These are phyloP conservation scores for Penicillium psychrofluorescens DNA, from an alignment of 495 filamentous ascomycete species.

Conservation along the genomic window DNA sequence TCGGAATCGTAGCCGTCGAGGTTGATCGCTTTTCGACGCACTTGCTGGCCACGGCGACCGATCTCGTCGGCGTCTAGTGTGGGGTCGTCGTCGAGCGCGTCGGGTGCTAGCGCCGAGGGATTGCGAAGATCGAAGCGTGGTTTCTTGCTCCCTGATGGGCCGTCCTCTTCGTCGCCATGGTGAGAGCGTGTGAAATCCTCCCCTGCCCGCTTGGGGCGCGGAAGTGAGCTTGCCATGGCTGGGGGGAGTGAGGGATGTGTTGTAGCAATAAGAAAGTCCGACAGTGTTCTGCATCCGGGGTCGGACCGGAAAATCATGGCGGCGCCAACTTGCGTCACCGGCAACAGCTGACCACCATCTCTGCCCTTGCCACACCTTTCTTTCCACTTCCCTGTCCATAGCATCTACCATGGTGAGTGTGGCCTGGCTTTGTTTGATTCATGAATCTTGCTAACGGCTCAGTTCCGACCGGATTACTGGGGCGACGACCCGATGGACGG, in stretches of 20 bases:
- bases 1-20: conserved; percentile 96
- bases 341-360: background rate
- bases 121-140: conserved; percentile 93
- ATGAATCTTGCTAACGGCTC: conserved; percentile 12
- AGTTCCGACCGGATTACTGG: conserved; percentile 49
- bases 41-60: conserved; percentile 65
- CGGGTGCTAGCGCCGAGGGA: conserved; percentile 78
- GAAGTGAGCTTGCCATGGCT: conserved; percentile 55
- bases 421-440: background rate
- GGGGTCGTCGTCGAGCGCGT: conserved; percentile 69
- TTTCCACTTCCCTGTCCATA: conserved; percentile 2
- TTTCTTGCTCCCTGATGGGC: conserved; percentile 59
- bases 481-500: conserved; percentile 53
- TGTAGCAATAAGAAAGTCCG: conserved; percentile 7
- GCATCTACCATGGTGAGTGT: conserved; percentile 22
- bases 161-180: conserved; percentile 48
- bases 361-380: background rate
- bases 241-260: background rate
- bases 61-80: conserved; percentile 89
- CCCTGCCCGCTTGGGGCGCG: conserved; percentile 73
- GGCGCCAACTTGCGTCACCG: conserved; percentile 38
- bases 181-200: conserved; percentile 72
- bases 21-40: conserved; percentile 87
- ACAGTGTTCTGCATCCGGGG: conserved; percentile 23
- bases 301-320: conserved; percentile 43